Evolutionary conservation across 2,329 filamentous ascomycete species (phyloP), one percentile per base, ranked within the genome.

Genomic region (Leptoxyphium fumago): DNA sequence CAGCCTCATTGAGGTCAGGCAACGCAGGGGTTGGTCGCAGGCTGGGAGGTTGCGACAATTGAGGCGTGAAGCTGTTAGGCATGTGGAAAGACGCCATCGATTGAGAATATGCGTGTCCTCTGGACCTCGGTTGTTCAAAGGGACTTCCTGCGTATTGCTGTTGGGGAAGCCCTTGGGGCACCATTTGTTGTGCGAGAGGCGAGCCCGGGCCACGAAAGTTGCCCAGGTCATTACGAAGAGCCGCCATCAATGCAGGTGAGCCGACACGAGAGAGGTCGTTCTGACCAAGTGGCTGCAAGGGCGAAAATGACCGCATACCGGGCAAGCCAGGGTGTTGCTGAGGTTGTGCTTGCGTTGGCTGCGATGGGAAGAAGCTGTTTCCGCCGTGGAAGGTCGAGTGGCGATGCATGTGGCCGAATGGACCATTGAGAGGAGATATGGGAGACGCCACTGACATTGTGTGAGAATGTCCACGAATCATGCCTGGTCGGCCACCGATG

Each of bases 1-100:
- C 81, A 44, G 77, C 78, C 57, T 87, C 82, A n/a, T 73, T 75
- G 13, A 88, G 70, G 49, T 87, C 81, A 45, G 82, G 80, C 48
- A 88, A 65, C 1, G 63, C 65, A 2, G 67, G 66, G 3, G 63
- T 61, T 6, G 64, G 66, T 29, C 66, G 62, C 32, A 64, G 45
- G 45, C 38, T 77, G 69, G 47, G 76, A 3, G 46, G 42, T 38
- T 46, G 43, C 15, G 32, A 36, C 6, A 40, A 45, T 14, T 60
- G 58, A 15, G 56, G 49, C 28, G 55, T 49, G 48, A 56, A 57
- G 15, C 53, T 45, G 39, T 48, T 49, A 9, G 47, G 45, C 21
- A 26, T 26, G 21, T 26, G 21, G 47, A 47, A 45, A 40, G 50
- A 49, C 14, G 49, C 49, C 45, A 57, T 50, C 7, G 56, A 57